Evolutionary conservation across 208 protist species (phyloP).

Genomic region (Leishmania aethiopica): DNA sequence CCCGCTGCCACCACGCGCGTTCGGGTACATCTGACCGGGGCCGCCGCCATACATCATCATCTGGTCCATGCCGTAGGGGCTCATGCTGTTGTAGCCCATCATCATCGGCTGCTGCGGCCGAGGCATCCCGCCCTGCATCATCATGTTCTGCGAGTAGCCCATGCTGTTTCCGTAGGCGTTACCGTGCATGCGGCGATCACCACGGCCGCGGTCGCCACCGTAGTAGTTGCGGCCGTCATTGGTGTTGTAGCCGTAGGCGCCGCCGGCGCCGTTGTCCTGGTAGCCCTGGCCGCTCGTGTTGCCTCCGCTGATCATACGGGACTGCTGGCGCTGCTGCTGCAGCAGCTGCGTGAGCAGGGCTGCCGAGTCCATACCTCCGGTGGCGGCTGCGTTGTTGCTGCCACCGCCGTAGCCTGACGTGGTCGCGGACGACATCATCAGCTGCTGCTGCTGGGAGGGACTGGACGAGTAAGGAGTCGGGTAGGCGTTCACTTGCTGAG

Average conservation of each 20-base stretch:
- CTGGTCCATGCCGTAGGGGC: constrained; percentile 25
- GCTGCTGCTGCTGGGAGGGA: constrained; percentile 11
- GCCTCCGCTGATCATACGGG: constrained; percentile 22
- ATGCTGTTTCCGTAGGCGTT: constrained; percentile 24
- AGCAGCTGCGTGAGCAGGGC: constrained; percentile 26
- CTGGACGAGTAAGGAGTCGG: constrained; percentile 19
- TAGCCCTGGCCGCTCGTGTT: constrained; percentile 23
- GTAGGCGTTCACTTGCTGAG: constrained; percentile 13
- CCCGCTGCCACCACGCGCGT: constrained; percentile 12
- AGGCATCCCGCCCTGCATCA: constrained; percentile 20
- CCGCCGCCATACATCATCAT: constrained; percentile 39
- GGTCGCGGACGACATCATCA: constrained; percentile 9
- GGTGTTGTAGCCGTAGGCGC: constrained; percentile 30
- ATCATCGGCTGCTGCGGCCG: constrained; percentile 26
- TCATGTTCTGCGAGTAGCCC: constrained; percentile 11
- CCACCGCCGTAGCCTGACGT: constrained; percentile 4
- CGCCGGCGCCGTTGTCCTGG: constrained; percentile 11
- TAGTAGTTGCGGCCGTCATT: constrained; percentile 15
- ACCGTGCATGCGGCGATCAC: constrained; percentile 14
- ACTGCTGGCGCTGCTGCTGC: constrained; percentile 30
- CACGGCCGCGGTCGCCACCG: constrained; percentile 13
- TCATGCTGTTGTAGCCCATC: constrained; percentile 21
- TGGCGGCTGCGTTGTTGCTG: constrained; percentile 4
- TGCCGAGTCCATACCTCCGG: constrained; percentile 18
- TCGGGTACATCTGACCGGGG: constrained; percentile 20